Base-by-base conservation (phyloP, 129 eudicot genomes). In the Flaveria brownii region DNA sequence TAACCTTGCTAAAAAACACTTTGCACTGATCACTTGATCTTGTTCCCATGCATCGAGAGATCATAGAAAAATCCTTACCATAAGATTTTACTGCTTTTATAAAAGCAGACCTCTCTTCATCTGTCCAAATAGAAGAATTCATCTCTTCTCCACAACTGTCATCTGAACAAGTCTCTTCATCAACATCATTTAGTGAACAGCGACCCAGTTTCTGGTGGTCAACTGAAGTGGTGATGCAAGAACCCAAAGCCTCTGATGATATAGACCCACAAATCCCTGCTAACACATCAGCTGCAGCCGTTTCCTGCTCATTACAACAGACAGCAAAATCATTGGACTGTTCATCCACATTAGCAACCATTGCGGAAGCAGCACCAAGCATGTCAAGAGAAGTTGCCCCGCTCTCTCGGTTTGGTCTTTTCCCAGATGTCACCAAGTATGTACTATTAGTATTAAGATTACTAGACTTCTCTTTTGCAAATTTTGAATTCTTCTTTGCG, bases 201-300 rank as follows among this genome's bases (percentile, higher is more conserved):
- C 90, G 82, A 2, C 88, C 80, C 25, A 81, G 25, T 72, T 73
- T 87, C 70, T 82, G 90, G 73, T 82, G 82, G 30, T 91, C 99
- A 45, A 85, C 79, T 0, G 88, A 88, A 60, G 90, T 94, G 2
- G 97, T 94, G 69, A 91, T 84, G 85, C 97, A 95, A 72, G 99
- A 95, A 78, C 97, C 87, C 91, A 91, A 83, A 43, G 99, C 96
- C 85, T 95, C 99, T 33, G 99, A 88, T n/a, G 99, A 95, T 14
- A 91, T 60, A 51, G 99, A 89, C 68, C 96, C 96, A 82, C 96
- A 91, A 36, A 95, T 95, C 62, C 97, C 97, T 18, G 99, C 99
- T 84, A 95, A 84, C 4, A 91, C 97, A 86, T 91, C 97, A 23
- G 97, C 99, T 57, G 99, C 96, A 20, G 69, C 89, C 1, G 91